Evolutionary conservation across 371 early-diverging fungal species (phyloP).

Genomic region (Lichtheimia ornata): DNA sequence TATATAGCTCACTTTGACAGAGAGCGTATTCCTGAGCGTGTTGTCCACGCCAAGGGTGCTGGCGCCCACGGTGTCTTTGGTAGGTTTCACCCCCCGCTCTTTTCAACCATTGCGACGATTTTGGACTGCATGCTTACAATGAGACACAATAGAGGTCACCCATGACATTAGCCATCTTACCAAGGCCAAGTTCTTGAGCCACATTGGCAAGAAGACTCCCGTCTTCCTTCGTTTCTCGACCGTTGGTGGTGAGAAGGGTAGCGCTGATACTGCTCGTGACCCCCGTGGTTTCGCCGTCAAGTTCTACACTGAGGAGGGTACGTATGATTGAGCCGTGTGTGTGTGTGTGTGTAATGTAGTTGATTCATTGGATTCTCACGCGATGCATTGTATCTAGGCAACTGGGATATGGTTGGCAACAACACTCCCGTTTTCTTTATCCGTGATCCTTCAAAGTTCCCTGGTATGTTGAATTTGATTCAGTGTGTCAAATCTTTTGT

Average conservation of each 20-base stretch:
- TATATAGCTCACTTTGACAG: slow-evolving; percentile 73
- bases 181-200: slow-evolving; percentile 75
- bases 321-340: slow-evolving; percentile 9
- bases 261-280: slow-evolving; percentile 77
- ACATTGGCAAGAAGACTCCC: slow-evolving; percentile 77
- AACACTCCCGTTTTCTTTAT: slow-evolving; percentile 73
- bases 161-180: slow-evolving; percentile 71
- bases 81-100: slow-evolving; percentile 15
- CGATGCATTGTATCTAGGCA: slow-evolving; percentile 49
- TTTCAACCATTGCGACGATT: too few relatives aligned
- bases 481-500: neutral
- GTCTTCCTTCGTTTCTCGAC: slow-evolving; percentile 82
- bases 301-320: slow-evolving; percentile 74
- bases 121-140: neutral
- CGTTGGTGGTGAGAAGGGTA: slow-evolving; percentile 79
- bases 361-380: neutral
- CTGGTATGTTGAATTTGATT: slow-evolving; percentile 21
- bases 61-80: slow-evolving; percentile 84
- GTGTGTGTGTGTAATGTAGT: neutral
- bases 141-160: slow-evolving; percentile 58
- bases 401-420: slow-evolving; percentile 80
- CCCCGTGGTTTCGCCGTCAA: slow-evolving; percentile 80
- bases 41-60: slow-evolving; percentile 84
- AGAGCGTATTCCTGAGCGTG: slow-evolving; percentile 83
- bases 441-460: slow-evolving; percentile 80